These are phyloP conservation scores for Tricholoma sp. DNA, from an alignment of 768 basidiomycete species.

Conservation along the genomic window DNA sequence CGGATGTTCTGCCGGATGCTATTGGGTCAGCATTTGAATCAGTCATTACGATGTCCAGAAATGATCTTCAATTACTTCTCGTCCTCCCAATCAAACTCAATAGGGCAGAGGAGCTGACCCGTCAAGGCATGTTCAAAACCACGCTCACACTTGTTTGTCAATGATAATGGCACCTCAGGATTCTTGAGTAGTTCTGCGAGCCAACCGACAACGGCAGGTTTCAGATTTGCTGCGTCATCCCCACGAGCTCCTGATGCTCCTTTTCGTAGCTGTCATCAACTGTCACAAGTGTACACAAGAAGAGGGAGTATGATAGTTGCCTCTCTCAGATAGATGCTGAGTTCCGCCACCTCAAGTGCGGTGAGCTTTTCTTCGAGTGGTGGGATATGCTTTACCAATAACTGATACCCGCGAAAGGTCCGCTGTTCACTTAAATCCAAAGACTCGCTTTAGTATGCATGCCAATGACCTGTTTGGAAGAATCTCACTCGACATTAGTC, in stretches of 20 bases:
- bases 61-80: no score
- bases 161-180: not conserved
- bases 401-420: not conserved
- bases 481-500: not conserved
- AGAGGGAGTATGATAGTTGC: not conserved
- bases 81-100: slow-evolving; percentile 13
- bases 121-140: no score
- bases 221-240: not conserved
- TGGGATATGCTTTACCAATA: not conserved
- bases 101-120: no score
- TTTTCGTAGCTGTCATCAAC: slow-evolving; percentile 2
- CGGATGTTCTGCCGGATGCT: slow-evolving; percentile 2
- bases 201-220: not conserved
- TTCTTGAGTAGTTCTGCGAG: not conserved
- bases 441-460: not conserved
- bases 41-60: not conserved
- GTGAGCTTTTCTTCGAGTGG: not conserved
- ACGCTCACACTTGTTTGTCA: not conserved
- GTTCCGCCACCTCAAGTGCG: not conserved
- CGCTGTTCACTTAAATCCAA: not conserved
- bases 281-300: not conserved
- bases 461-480: no score
- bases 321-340: not conserved
- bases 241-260: not conserved
- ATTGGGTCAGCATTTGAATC: not conserved